phyloP scores from a whole-genome alignment of 345 rosid species.

The Abelmoschus esculentus region DNA sequence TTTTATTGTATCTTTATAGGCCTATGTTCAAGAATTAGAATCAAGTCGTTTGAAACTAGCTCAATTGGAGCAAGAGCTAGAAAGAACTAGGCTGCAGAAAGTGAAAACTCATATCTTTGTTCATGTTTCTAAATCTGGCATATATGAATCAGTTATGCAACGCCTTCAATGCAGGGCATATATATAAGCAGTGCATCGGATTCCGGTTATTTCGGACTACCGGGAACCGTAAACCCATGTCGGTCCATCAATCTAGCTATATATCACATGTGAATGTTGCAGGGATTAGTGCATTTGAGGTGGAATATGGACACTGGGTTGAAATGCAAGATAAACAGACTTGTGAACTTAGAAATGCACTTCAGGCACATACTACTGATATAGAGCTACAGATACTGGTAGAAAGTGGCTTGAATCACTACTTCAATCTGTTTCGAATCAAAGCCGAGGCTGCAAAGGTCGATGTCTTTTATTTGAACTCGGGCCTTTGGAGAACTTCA shows the following conservation, averaged over 20 bases:
- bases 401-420: neutral
- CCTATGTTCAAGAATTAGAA: neutral
- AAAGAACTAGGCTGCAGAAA: neutral
- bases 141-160: neutral
- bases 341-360: neutral
- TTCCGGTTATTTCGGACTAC: neutral
- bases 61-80: neutral
- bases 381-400: neutral
- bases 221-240: neutral
- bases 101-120: neutral
- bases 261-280: neutral
- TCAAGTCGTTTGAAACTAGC: neutral
- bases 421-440: neutral
- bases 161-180: neutral
- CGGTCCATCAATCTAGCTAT: too few relatives aligned
- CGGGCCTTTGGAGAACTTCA: neutral
- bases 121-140: neutral
- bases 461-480: neutral
- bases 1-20: neutral
- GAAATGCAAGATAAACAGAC: neutral
- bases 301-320: neutral
- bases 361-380: neutral
- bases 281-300: neutral
- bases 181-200: neutral
- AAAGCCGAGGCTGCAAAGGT: neutral